Evolutionary conservation across 179 eudicot genomes (phyloP), one percentile per base, ranked within the genome.

Genomic region (Silene coronaria): DNA sequence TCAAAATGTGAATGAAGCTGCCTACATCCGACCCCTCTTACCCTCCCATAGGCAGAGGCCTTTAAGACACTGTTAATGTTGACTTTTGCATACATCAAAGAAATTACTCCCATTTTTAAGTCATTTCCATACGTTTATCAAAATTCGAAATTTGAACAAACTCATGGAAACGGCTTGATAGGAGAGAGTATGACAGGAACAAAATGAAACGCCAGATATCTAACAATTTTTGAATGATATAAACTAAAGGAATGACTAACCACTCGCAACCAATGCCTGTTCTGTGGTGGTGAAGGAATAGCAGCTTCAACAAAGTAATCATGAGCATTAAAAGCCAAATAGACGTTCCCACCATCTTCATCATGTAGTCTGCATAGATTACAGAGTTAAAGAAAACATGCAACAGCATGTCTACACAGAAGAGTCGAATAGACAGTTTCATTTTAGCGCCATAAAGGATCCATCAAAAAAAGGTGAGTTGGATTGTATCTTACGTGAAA

Each of bases 291-390:
- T 48, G 92, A 78, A 42, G 99, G 99, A 66, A 96, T 82, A 32
- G 82, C 71, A 74, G 79, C 84, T 86, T 87, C 73, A 72, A 96
- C 92, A 83, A 76, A 87, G 81, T 81, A 96, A 75, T 90, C 90
- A 74, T 96, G 99, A 67, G 97, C 93, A 73, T 91, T 96, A 84
- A 96, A 96, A 14, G 97, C 99, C 86, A 96, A 64, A 84, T 85
- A 92, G 19, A 92, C 67, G 73, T 90, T 92, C 75, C 85, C 82
- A 58, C 91, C 89, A 71, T 83, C 76, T 55, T 82, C 77, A 61
- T 86, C 91, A 80, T 94, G 98, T 67, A 89, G 83, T 74, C 98
- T 94, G 86, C 79, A 79, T 27, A 77, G 28, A 73, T 14, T 21
- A 53, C 73, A 22, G 55, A 67, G 28, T 63, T 5, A 24, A 67